These are phyloP conservation scores for Sanghuangporus weigelae DNA, from an alignment of 1,284 basidiomycete species.

Conservation along the genomic window DNA sequence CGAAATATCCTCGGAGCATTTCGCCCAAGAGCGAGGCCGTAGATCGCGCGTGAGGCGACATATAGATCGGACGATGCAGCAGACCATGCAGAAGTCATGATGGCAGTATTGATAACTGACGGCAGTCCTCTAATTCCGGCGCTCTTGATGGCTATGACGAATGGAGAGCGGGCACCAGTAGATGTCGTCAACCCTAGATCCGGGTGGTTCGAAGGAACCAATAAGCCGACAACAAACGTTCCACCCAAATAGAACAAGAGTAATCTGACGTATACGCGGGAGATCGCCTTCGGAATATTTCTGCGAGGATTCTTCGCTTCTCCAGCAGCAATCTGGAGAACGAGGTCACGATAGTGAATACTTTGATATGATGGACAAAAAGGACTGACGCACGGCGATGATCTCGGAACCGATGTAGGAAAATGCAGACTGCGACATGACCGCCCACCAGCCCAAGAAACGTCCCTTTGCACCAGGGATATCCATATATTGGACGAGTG, in stretches of 20 bases:
- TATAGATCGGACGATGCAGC: conserved; percentile 79
- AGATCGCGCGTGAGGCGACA: not conserved
- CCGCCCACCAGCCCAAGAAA: conserved; percentile 64
- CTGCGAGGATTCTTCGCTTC: conserved; percentile 67
- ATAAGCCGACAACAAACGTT: conserved; percentile 64
- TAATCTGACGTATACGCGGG: conserved; percentile 68
- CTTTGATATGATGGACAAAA: not conserved
- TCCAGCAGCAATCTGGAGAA: conserved; percentile 67
- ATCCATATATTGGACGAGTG: conserved; percentile 53
- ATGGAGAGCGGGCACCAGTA: conserved; percentile 61
- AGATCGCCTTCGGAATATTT: conserved; percentile 63
- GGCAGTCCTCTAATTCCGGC: not conserved
- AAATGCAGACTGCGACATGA: conserved; percentile 75
- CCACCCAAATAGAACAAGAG: conserved; percentile 68
- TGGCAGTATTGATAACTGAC: conserved; percentile 77
- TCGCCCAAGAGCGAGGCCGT: conserved; percentile 60
- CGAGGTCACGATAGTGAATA: not conserved
- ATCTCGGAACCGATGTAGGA: conserved; percentile 82
- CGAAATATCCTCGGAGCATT: conserved; percentile 77
- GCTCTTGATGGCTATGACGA: not conserved
- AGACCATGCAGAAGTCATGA: conserved; percentile 83
- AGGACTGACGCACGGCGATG: conserved; percentile 62
- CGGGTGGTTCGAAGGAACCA: conserved; percentile 64
- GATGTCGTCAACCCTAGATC: conserved; percentile 49
- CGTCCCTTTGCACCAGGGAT: conserved; percentile 57